A percentile compares a stretch with the other conserved stretches of the same genome.
These are phyloP conservation scores for Aspergillus ruber DNA, from an alignment of 2,329 filamentous ascomycete species.

Conservation along the genomic window DNA sequence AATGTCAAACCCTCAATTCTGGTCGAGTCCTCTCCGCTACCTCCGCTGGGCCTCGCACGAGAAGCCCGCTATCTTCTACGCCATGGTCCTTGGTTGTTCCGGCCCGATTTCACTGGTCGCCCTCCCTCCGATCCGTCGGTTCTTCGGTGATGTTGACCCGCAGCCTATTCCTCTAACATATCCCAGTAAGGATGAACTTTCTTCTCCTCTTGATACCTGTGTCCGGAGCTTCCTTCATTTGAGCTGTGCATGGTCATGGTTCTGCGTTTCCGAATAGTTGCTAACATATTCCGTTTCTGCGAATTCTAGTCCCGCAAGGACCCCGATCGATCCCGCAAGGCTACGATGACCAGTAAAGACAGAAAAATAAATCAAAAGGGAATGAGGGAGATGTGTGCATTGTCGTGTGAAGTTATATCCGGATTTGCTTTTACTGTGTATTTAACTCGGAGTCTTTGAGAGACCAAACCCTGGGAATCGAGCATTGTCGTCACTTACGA, in stretches of 20 bases:
- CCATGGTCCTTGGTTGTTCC: slow-evolving; percentile 63
- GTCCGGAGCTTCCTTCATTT: not conserved
- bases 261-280: not conserved
- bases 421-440: slow-evolving; percentile 1
- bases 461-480: not conserved
- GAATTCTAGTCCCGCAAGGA: slow-evolving; percentile 37
- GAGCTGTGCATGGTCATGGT: not conserved
- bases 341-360: slow-evolving; percentile 40
- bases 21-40: slow-evolving; percentile 75
- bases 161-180: slow-evolving; percentile 79
- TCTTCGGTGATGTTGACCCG: slow-evolving; percentile 67
- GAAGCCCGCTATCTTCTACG: slow-evolving; percentile 88
- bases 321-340: slow-evolving; percentile 42
- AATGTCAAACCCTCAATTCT: slow-evolving; percentile 68
- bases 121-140: slow-evolving; percentile 66
- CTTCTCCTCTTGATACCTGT: not conserved
- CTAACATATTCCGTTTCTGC: not conserved
- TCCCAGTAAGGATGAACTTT: slow-evolving; percentile 62
- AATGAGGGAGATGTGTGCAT: not conserved
- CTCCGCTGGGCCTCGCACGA: slow-evolving; percentile 80
- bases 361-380: not conserved
- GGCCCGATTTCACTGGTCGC: slow-evolving; percentile 66
- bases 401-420: not conserved
- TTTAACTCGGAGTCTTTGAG: not conserved
- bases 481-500: not conserved